phyloP scores from a whole-genome alignment of 208 protist species.

The Porcisia hertigi region DNA sequence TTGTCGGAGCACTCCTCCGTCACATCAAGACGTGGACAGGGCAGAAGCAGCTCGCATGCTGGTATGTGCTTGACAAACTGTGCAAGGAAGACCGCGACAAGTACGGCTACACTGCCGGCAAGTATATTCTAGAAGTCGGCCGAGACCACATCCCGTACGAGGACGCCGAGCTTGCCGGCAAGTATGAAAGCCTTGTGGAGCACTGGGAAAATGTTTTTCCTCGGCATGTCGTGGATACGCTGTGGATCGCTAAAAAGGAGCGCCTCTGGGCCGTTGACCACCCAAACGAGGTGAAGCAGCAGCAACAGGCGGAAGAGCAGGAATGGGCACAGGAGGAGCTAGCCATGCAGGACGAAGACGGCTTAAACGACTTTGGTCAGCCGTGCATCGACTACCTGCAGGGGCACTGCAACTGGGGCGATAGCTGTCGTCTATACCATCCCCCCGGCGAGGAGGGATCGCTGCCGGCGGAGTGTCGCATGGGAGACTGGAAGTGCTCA shows the following conservation, averaged over 20 bases:
- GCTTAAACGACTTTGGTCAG: constrained; percentile 90
- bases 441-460: constrained; percentile 87
- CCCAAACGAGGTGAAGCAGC: constrained; percentile 62
- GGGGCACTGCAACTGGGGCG: constrained; percentile 83
- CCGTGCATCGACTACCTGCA: constrained; percentile 93
- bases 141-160: constrained; percentile 91
- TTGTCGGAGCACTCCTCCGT: constrained; percentile 85
- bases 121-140: constrained; percentile 89
- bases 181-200: constrained; percentile 91
- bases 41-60: constrained; percentile 84
- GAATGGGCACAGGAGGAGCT: constrained; percentile 80
- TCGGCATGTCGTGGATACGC: constrained; percentile 79
- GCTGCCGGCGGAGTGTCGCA: constrained; percentile 82
- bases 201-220: constrained; percentile 92
- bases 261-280: constrained; percentile 83
- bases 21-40: constrained; percentile 90
- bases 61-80: constrained; percentile 92
- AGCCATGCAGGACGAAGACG: constrained; percentile 79
- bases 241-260: constrained; percentile 89
- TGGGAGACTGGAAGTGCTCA: constrained; percentile 91
- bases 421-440: constrained; percentile 78
- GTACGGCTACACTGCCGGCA: constrained; percentile 80
- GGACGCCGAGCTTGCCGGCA: constrained; percentile 64
- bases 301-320: constrained; percentile 75
- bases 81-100: constrained; percentile 88